Evolutionary conservation across 2,329 filamentous ascomycete species (phyloP), one percentile per base, ranked within the genome.

Genomic region (Xylariomycetidae sp.): DNA sequence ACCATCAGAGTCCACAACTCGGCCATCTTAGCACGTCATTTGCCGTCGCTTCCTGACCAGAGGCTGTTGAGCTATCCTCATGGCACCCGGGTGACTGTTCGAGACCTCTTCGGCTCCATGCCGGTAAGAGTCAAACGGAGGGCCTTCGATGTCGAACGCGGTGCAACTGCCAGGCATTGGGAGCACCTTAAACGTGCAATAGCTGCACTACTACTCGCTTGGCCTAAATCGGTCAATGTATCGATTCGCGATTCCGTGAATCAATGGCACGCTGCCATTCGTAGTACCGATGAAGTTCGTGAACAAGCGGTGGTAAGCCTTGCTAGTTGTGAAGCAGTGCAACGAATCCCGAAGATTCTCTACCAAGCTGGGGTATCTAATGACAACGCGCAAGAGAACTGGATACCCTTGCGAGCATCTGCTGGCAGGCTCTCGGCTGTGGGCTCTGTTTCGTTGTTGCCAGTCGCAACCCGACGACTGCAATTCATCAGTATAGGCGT

Each of bases 61-160:
- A 65, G 70, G 29, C 49, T 85, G 6, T 48, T 67, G 7, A 63
- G 60, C 22, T 72, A 70, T 35, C 56, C 64, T 14, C 77, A 85
- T 61, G 90, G 90, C 4, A 95, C 89, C 0, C 74, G 76, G 18
- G 78, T 90, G 2, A 72, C 71, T 0, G 82, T 94, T 5, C 76
- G 80, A 35, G 81, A 95, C 54, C 65, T 95, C 1, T 96, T 95
- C 59, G 88, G 89, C 0, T 83, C 80, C 38, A 85, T 95, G 76
- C 88, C 90, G 0, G 90, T 95, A 10, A 79, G 90, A 10, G 81
- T 93, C 17, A 94, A 92, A 54, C 84, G 88, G 47, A 74, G 88
- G 42, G 74, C 74, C 0, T 46, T 77, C 3, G 60, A 65, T 43
- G 56, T 68, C 24, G 64, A 76, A 48, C 68, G 66, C 45, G 44